These are phyloP conservation scores for Yamagishiella unicocca DNA, from an alignment of 139 green algal species.

Conservation along the genomic window DNA sequence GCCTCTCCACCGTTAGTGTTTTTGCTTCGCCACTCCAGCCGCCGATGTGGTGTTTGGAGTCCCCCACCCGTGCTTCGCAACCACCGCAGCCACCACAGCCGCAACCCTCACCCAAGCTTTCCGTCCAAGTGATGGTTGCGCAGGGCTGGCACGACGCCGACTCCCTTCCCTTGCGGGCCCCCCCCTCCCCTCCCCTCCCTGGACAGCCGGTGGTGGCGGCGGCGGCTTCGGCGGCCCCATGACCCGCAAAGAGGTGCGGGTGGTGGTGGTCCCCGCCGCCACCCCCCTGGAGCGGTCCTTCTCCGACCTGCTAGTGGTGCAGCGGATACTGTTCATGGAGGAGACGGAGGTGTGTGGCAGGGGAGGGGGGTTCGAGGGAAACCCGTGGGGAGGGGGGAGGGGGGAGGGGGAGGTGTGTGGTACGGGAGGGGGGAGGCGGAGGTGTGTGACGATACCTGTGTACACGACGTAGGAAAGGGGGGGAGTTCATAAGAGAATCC, in stretches of 20 bases:
- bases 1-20: too few species aligned
- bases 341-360: slow-evolving; percentile 27
- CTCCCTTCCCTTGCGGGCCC: not conserved
- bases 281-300: slow-evolving; percentile 11
- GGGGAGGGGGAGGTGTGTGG: too few species aligned
- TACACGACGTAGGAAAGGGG: not conserved
- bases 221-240: not conserved
- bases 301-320: slow-evolving; percentile 1
- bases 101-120: too few species aligned
- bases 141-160: too few species aligned
- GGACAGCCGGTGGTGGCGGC: not conserved
- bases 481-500: not conserved
- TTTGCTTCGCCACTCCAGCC: too few species aligned
- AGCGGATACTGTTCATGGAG: slow-evolving; percentile 39
- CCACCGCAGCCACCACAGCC: not conserved
- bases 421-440: not conserved
- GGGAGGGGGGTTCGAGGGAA: too few species aligned
- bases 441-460: not conserved
- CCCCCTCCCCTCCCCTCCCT: too few species aligned
- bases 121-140: not conserved
- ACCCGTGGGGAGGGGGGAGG: too few species aligned
- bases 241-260: slow-evolving; percentile 19
- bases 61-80: too few species aligned
- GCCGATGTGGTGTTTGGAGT: too few species aligned
- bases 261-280: not conserved